Evolutionary conservation across 2,329 filamentous ascomycete species (phyloP), one percentile per base, ranked within the genome.

Genomic region (Salinomyces thailandicus): DNA sequence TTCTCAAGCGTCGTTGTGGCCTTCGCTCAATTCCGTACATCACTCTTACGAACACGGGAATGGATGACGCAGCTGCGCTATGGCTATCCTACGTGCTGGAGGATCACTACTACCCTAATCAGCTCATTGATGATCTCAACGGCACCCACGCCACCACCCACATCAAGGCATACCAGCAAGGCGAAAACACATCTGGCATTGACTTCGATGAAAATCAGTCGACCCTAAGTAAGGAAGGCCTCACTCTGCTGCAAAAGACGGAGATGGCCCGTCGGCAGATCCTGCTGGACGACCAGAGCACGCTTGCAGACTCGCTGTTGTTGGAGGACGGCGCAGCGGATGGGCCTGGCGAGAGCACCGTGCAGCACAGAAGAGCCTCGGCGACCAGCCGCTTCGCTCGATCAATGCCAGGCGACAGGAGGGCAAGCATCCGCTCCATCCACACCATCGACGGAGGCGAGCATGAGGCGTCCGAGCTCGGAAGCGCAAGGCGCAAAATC

Each of bases 11-110:
- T 17, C 52, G 55, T n/a, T 47, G 52, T 34, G 62, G 62, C 18
- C 49, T 66, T 9, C 52, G 62, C 20, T 55, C 60, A 1, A 49
- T 64, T 12, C 61, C 62, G 5, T 63, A 61, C 46, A 51, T 66
- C 38, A 52, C 56, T 5, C 44, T 66, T 13, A 47, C 40, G 18
- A 46, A 62, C 24, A 53, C 52, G 9, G 49, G 46, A 2, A 49
- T 66, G 39, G 49, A 46, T 12, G 62, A 63, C 39, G 46, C 53
- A 13, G 61, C 58, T 11, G 63, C 60, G 2, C 46, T 65, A 16
- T 61, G 57, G 49, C 52, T 64, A 9, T 65, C 62, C 1, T 61
- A 61, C 43, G 35, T 64, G 5, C 36, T 66, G 13, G 52, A 54
- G 29, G 46, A 57, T 19, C 62, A 66, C 42, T 53, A 59, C 44